Conservation (phyloP, 768 basidiomycete species). For the Xerocomus potaroensis region DNA sequence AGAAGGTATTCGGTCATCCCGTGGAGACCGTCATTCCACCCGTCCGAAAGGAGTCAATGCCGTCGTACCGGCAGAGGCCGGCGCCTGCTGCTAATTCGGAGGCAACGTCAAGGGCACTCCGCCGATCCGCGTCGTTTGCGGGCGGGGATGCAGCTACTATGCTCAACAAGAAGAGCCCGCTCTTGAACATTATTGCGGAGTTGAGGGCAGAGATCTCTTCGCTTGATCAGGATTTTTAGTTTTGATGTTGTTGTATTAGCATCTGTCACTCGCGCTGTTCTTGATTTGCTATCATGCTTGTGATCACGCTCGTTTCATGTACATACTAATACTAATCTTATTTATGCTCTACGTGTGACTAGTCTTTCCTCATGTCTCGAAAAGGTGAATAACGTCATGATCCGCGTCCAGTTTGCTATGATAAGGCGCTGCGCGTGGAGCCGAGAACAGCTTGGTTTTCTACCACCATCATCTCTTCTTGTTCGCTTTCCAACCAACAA, state of each 20-base stretch:
- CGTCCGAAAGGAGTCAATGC: constrained; percentile 14
- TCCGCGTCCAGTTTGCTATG: not conserved
- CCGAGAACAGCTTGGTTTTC: constrained; percentile 2
- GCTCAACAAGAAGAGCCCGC: not conserved
- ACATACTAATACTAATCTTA: too few species aligned
- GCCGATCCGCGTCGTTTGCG: constrained; percentile 26
- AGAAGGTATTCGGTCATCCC: constrained; percentile 17
- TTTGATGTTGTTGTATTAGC: not conserved
- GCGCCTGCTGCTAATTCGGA: not conserved
- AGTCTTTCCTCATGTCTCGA: too few species aligned
- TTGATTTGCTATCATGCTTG: not conserved
- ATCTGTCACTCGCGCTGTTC: not conserved
- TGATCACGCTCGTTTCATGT: not conserved
- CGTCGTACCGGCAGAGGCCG: not conserved
- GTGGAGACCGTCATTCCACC: constrained; percentile 8
- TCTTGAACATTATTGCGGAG: constrained; percentile 17
- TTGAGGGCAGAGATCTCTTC: constrained; percentile 18
- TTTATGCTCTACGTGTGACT: too few species aligned
- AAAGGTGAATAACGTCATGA: constrained; percentile 3
- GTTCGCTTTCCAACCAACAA: constrained; percentile 1
- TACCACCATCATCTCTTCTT: constrained; percentile 9
- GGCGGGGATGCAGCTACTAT: constrained; percentile 4
- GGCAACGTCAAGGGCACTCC: constrained; percentile 9
- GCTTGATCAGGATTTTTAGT: not conserved
- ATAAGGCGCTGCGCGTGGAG: constrained; percentile 7